A percentile compares a stretch with the other conserved stretches of the same genome.
Conservation (phyloP, 2,329 filamentous ascomycete genomes). For the Curvularia hawaiiensis region DNA sequence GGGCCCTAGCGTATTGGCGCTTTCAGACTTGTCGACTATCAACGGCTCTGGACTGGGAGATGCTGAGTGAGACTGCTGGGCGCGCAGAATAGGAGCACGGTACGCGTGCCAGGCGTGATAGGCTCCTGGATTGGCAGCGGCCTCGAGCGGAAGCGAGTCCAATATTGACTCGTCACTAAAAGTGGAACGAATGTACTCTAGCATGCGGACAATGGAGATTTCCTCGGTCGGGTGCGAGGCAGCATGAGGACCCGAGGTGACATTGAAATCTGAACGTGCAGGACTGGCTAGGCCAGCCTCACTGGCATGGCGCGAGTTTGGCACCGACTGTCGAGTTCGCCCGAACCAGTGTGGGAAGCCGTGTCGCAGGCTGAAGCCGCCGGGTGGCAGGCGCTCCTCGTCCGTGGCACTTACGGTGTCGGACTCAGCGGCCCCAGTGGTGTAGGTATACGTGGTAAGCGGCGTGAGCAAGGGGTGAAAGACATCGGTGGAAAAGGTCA, state of each 20-base stretch:
- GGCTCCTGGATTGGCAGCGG: slow-evolving; percentile 86
- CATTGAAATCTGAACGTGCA: slow-evolving; percentile 17
- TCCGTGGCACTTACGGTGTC: slow-evolving; percentile 84
- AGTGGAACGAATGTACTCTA: slow-evolving; percentile 80
- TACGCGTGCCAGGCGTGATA: slow-evolving; percentile 92
- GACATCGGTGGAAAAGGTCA: slow-evolving; percentile 90
- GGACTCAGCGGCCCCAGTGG: slow-evolving; percentile 72
- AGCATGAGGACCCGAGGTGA: slow-evolving; percentile 12
- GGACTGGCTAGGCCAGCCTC: slow-evolving; percentile 34
- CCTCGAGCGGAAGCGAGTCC: slow-evolving; percentile 78
- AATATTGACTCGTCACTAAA: slow-evolving; percentile 80
- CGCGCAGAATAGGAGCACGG: slow-evolving; percentile 53
- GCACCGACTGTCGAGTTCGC: slow-evolving; percentile 36
- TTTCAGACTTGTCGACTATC: slow-evolving; percentile 18
- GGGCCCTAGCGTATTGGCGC: slow-evolving; percentile 48
- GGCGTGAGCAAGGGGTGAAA: slow-evolving; percentile 95
- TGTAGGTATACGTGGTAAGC: slow-evolving; percentile 92
- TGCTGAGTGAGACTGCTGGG: slow-evolving; percentile 23
- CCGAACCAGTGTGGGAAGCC: slow-evolving; percentile 91
- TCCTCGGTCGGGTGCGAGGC: slow-evolving; percentile 13
- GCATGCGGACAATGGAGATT: slow-evolving; percentile 58
- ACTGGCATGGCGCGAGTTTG: slow-evolving; percentile 42
- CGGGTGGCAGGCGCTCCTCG: slow-evolving; percentile 81
- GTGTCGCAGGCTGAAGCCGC: slow-evolving; percentile 87
- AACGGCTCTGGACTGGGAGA: slow-evolving; percentile 35